Conservation (phyloP, 2,329 filamentous ascomycete species). For the Penicillium sp. region DNA sequence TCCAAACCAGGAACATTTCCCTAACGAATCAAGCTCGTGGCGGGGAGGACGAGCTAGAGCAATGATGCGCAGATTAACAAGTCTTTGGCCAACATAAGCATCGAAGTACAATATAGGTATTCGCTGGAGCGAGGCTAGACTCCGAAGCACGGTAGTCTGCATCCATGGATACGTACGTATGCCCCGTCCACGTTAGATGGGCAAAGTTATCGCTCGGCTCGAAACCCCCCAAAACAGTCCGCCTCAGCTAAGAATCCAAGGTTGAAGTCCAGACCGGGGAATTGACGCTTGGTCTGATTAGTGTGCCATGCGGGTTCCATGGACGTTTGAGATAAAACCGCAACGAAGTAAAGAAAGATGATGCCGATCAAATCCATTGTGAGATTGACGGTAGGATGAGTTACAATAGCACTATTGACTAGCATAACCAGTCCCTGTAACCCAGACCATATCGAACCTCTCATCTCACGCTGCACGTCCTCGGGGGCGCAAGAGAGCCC, state of each 20-base stretch:
- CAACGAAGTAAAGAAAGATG: too few species aligned
- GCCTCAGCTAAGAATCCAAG: slow-evolving; percentile 7
- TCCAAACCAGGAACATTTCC: not conserved
- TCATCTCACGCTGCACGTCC: slow-evolving; percentile 14
- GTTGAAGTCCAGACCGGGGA: slow-evolving; percentile 12
- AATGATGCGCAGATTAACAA: slow-evolving; percentile 5
- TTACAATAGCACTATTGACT: not conserved
- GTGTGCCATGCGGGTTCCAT: not conserved
- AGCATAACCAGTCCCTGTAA: not conserved
- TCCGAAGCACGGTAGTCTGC: slow-evolving; percentile 17
- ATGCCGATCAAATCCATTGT: too few species aligned
- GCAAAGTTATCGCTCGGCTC: slow-evolving; percentile 21
- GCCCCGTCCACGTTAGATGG: slow-evolving; percentile 11
- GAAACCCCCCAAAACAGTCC: slow-evolving; percentile 8
- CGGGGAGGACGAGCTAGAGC: slow-evolving; percentile 16
- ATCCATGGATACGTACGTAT: slow-evolving; percentile 23
- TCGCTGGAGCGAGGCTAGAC: slow-evolving; percentile 14
- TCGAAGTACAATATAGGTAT: slow-evolving; percentile 3
- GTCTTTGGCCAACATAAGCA: slow-evolving; percentile 9
- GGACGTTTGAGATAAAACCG: not conserved
- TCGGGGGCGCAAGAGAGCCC: slow-evolving; percentile 13
- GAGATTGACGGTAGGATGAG: too few species aligned
- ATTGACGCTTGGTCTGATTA: slow-evolving; percentile 23
- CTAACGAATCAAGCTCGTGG: slow-evolving; percentile 20
- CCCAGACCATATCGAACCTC: not conserved